Conservation (phyloP, 192 early-diverging fungal genomes). For the Geranomyces michiganensis region DNA sequence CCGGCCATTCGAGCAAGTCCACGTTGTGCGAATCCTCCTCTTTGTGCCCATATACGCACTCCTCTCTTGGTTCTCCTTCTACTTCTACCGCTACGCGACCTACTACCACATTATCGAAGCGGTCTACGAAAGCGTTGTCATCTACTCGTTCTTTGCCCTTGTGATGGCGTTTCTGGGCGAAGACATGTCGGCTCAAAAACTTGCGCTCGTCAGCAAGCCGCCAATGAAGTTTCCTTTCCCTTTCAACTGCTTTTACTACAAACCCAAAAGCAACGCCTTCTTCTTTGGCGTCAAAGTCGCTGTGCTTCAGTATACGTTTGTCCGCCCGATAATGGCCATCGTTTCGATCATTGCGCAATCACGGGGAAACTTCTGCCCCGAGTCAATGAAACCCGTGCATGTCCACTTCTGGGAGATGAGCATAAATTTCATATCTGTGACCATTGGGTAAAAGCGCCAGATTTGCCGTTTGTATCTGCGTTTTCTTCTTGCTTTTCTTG, state of each 20-base stretch:
- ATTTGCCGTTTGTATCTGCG: too few relatives aligned
- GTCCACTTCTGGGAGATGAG: conserved; percentile 67
- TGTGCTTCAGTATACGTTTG: conserved; percentile 71
- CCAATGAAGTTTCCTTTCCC: conserved; percentile 46
- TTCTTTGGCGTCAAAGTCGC: conserved; percentile 61
- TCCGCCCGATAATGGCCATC: conserved; percentile 63
- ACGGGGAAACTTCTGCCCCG: conserved; percentile 44
- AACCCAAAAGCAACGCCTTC: conserved; percentile 60
- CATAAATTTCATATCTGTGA: conserved; percentile 66
- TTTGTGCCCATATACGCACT: conserved; percentile 76
- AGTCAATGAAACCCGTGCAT: conserved; percentile 61
- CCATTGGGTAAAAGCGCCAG: conserved; percentile 52
- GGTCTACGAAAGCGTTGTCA: conserved; percentile 58
- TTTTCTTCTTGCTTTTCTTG: too few relatives aligned
- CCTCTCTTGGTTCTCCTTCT: conserved; percentile 67
- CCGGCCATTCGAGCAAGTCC: conserved; percentile 29
- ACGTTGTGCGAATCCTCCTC: conserved; percentile 49
- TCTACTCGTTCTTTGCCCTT: conserved; percentile 74
- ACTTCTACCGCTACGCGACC: conserved; percentile 66
- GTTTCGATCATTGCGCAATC: conserved; percentile 63
- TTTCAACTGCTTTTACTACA: conserved; percentile 62
- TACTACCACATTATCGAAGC: conserved; percentile 60
- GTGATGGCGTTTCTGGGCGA: conserved; percentile 69
- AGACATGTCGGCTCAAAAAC: conserved; percentile 40
- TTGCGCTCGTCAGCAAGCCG: conserved; percentile 43